Base-by-base conservation (phyloP, 2,329 filamentous ascomycete genomes). In the Aspergillus ochraceus region DNA sequence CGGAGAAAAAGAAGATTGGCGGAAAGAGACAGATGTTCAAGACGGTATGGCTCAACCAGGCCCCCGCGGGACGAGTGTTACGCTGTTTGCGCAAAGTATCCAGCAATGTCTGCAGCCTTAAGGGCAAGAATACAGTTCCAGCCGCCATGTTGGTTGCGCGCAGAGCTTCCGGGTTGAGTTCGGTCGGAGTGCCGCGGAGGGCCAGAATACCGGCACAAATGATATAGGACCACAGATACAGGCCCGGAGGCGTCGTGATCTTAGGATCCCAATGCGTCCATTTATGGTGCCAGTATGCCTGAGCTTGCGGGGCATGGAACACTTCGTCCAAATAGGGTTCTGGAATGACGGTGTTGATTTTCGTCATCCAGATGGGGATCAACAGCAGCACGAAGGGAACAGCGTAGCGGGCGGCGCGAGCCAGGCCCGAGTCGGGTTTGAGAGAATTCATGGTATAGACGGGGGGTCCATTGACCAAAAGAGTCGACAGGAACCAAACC, bases 1-100 rank as follows among this genome's bases (percentile, higher is more conserved):
- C 92, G 0, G 92, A 95, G 76, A 99, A 99, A 83, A 99, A 99
- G 81, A 97, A 97, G 0, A 99, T 75, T 0, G 93, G 86, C 0
- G 95, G 95, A 63, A 98, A 97, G 0, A 97, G 80, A 19, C 87
- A 87, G 46, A 96, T 85, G 66, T 97, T 97, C 65, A 95, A 70
- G 2, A 89, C 90, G 1, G 72, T 74, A 65, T 77, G 74, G 60
- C 72, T 76, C 50, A 77, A 53, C 67, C 73, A 74, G 17, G 74
- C 69, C 53, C 68, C 63, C 56, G 71, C 57, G 60, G 69, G 66
- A 17, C 71, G 68, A 10, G 60, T 70, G 57, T 72, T 74, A 22
- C 60, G 67, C 36, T 70, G 66, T 36, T 64, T 70, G 39, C 80
- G 74, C 12, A 80, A 73, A 2, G 73, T 67, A 70, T 86, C 83